Evolutionary conservation across 768 basidiomycete genomes (phyloP), one percentile per base, ranked within the genome.

Genomic region (Lactarius vividus): DNA sequence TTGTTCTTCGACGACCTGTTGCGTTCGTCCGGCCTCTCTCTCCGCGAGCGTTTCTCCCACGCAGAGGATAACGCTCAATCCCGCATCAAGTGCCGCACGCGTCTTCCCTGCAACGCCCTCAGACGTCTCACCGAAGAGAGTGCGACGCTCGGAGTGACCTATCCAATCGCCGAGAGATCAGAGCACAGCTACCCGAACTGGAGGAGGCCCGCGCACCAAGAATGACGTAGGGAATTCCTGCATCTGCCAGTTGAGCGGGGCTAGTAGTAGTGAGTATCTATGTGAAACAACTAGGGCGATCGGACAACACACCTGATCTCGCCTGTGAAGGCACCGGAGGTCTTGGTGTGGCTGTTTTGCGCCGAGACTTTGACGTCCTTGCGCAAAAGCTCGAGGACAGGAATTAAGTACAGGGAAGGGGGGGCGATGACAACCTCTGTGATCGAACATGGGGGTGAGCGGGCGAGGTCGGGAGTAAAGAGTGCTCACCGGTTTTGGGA

Each of bases 131-230:
- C 88, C 84, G 84, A 98, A 99, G 69, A 95, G 76, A 9, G 92
- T 89, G 67, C 97, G 89, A 70, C 97, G 92, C 78, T 99, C 97
- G 54, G 96, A 98, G 82, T 99, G 97, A 42, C 96, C 91, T 90
- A 40, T 44, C 54, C 40, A 44, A 68, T 35, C 40, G 64, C 46
- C 31, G 16, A 28, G 42, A 56, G 31, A 64, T 65, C 57, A 66
- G 57, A 65, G 57, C 40, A 52, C 49, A 26, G 26, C 26, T 7
- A 42, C 26, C 56, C 56, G 55, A 58, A 53, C 63, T n/a, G 40
- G 61, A 31, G 40, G 46, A 53, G 54, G 39, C 20, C 40, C 68
- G 69, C 83, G 35, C 72, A 90, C 90, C 96, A 59, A 98, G 85
- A 76, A 99, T 90, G 71, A 97, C 94, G 75, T 91, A 98, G 64